Evolutionary conservation across 108 stramenopile species (phyloP).

Genomic region (Conticribra guillardii): DNA sequence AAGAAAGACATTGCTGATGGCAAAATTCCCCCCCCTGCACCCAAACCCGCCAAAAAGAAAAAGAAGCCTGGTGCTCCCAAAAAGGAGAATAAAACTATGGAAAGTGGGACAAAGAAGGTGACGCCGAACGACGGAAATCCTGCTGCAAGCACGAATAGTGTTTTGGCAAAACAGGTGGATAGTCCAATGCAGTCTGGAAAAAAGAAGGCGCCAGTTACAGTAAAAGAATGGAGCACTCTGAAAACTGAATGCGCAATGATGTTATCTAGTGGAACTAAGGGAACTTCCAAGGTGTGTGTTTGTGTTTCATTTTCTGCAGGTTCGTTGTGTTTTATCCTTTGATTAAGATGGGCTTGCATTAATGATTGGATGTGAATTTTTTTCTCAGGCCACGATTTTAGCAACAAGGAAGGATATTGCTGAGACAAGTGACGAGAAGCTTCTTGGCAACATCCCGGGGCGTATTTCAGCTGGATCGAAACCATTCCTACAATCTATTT

Average conservation of each 20-base stretch:
- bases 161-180: constrained; percentile 1
- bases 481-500: constrained; percentile 33
- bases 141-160: neutral
- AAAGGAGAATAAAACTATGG: constrained; percentile 2
- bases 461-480: constrained; percentile 19
- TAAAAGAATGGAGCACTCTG: constrained; percentile 46
- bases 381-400: constrained; percentile 51
- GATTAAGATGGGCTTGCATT: too few relatives aligned
- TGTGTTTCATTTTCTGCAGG: constrained; percentile 15
- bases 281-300: constrained; percentile 43
- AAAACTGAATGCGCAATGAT: constrained; percentile 46
- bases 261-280: constrained; percentile 50
- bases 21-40: constrained; percentile 56
- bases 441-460: constrained; percentile 40
- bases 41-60: constrained; percentile 68
- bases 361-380: too few relatives aligned
- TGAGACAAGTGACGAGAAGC: constrained; percentile 50
- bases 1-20: constrained; percentile 80
- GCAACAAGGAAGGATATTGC: constrained; percentile 55
- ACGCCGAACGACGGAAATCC: constrained; percentile 38
- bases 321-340: too few relatives aligned
- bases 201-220: constrained; percentile 22
- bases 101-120: constrained; percentile 2
- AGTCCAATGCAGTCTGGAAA: constrained; percentile 10
- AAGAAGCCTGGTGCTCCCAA: constrained; percentile 50